phyloP scores from a whole-genome alignment of 192 early-diverging fungal genomes.

The Backusella tarrabulga region DNA sequence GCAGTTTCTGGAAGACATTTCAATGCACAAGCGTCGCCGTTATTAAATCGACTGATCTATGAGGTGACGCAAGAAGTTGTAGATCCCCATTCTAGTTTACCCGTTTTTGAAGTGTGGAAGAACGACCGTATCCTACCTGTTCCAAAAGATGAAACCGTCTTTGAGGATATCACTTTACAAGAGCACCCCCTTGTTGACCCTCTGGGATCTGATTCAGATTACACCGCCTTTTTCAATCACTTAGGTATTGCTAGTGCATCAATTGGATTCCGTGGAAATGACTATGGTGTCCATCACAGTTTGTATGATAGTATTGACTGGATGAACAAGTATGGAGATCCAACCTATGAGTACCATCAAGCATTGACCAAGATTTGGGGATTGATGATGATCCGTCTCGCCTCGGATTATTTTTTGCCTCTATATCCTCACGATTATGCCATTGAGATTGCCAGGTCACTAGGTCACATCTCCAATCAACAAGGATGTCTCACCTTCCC shows the following conservation, averaged over 20 bases:
- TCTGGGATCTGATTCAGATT: constrained; percentile 47
- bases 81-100: constrained; percentile 42
- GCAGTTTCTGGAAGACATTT: constrained; percentile 53
- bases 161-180: not conserved
- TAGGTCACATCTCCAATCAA: constrained; percentile 21
- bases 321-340: constrained; percentile 49
- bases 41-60: constrained; percentile 43
- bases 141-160: not conserved
- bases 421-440: constrained; percentile 41
- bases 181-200: not conserved
- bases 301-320: constrained; percentile 51
- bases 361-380: constrained; percentile 46
- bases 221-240: constrained; percentile 52
- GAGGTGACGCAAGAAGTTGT: constrained; percentile 44
- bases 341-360: constrained; percentile 48
- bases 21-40: constrained; percentile 45
- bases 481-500: not conserved
- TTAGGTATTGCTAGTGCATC: constrained; percentile 53
- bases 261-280: constrained; percentile 46
- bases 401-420: constrained; percentile 36
- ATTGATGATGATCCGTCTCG: constrained; percentile 38
- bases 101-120: constrained; percentile 53
- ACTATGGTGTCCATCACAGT: constrained; percentile 52
- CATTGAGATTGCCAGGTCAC: constrained; percentile 32
- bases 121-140: not conserved